Evolutionary conservation across 2,329 filamentous ascomycete genomes (phyloP).

Genomic region (Aspergillus ochraceoroseus): DNA sequence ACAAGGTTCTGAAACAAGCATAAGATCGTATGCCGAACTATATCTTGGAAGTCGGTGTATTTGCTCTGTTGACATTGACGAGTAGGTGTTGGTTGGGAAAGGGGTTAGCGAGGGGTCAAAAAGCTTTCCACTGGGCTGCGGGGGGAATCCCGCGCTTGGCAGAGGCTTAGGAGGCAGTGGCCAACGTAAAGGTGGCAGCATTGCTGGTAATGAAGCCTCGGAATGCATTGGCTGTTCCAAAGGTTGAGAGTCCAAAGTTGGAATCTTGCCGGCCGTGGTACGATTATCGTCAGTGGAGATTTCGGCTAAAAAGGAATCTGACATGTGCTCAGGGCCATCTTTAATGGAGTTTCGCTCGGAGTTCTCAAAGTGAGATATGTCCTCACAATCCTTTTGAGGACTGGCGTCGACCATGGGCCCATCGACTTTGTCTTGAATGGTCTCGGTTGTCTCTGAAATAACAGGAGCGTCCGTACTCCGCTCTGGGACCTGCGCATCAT

Average conservation of each 20-base stretch:
- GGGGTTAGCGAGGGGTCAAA: conserved; percentile 10
- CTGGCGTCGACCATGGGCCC: no score
- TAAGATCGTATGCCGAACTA: neutral
- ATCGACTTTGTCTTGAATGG: neutral
- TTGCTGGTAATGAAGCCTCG: neutral
- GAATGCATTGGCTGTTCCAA: no score
- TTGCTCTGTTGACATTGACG: neutral
- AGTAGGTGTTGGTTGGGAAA: conserved; percentile 1
- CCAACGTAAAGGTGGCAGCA: neutral
- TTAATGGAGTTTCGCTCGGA: no score
- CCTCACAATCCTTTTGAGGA: no score
- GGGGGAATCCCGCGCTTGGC: neutral
- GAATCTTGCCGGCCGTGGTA: no score
- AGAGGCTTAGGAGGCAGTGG: neutral
- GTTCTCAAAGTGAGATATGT: no score
- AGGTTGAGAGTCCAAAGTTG: no score
- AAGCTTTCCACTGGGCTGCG: conserved; percentile 7
- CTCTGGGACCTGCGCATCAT: conserved; percentile 10
- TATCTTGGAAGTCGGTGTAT: neutral
- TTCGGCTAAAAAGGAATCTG: no score
- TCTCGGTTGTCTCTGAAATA: neutral
- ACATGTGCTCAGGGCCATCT: no score
- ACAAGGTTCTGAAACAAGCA: neutral
- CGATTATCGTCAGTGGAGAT: no score
- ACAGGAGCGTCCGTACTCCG: conserved; percentile 1